Evolutionary conservation across 306 rosid genomes (phyloP), one percentile per base, ranked within the genome.

Genomic region (Pyrus bretschneideri): DNA sequence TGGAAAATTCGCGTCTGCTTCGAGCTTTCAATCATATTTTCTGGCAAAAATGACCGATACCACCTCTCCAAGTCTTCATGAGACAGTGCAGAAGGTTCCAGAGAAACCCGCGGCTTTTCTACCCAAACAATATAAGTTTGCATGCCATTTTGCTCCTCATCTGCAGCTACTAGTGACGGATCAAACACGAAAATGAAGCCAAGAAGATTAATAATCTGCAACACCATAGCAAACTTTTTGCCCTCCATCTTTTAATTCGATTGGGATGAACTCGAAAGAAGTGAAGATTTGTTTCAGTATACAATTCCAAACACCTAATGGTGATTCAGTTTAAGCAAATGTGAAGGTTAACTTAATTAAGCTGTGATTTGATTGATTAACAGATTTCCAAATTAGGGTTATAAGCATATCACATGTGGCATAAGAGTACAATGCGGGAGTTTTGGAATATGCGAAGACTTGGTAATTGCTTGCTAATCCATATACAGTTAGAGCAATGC

Each of bases 1-100:
- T 91, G 76, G 49, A 87, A 52, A 61, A 87, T 52, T 18, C 29
- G 77, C 1, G 83, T 75, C 29, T 81, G 76, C 63, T 18, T 4
- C 2, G 9, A 79, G 81, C 77, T 81, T 81, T 70, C 83, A 38
- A n/a, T 22, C 3, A 75, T 12, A 14, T 14, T 80, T 1, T 80
- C 33, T 15, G 97, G 92, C 79, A 89, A 64, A 82, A 91, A 91
- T 33, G 94, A 81, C 1, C n/a, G 78, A 31, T 91, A 82, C 92
- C 94, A 91, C 49, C 71, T 80, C 45, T 83, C 54, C 14, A 87
- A 59, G 67, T 86, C 89, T 12, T 86, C 74, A 13, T 58, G 67
- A 6, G 77, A 61, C 31, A 75, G 57, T 17, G 76, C 54, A 2
- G 74, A 29, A 17, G 64, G 46, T 85, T 73, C 45, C 19, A 17